Evolutionary conservation across 2,329 filamentous ascomycete genomes (phyloP).

Genomic region (Monilinia vaccinii-corymbosi): DNA sequence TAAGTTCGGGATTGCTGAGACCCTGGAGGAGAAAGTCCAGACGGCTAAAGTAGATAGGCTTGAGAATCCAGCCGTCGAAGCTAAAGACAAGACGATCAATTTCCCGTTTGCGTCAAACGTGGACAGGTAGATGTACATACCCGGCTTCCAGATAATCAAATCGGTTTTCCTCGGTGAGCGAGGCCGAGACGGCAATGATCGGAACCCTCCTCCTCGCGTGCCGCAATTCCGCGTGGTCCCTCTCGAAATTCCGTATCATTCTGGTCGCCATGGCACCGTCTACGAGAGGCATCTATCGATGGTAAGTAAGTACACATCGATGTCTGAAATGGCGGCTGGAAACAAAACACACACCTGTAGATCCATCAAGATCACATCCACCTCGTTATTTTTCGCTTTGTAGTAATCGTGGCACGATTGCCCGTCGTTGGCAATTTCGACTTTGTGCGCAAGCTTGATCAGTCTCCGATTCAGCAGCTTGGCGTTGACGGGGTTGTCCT

Average conservation of each 20-base stretch:
- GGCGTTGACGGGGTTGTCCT: constrained; percentile 83
- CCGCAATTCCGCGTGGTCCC: constrained; percentile 26
- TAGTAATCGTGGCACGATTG: constrained; percentile 72
- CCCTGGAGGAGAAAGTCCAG: constrained; percentile 60
- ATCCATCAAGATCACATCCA: constrained; percentile 83
- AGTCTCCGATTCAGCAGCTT: constrained; percentile 72
- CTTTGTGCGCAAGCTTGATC: constrained; percentile 64
- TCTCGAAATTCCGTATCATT: constrained; percentile 69
- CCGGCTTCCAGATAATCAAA: constrained; percentile 56
- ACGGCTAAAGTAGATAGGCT: constrained; percentile 74
- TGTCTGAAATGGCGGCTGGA: too few species aligned
- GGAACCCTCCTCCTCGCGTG: constrained; percentile 49
- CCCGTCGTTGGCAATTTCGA: constrained; percentile 68
- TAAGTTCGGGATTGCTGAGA: constrained; percentile 50
- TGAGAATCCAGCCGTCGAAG: constrained; percentile 87
- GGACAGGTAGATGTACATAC: too few species aligned
- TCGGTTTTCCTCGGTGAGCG: constrained; percentile 60
- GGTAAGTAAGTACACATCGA: background rate
- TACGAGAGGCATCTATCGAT: constrained; percentile 75
- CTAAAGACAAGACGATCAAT: too few species aligned
- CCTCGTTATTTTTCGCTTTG: constrained; percentile 50
- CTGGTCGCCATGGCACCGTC: constrained; percentile 76
- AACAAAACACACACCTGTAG: constrained; percentile 80
- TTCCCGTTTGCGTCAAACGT: too few species aligned
- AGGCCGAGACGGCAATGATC: constrained; percentile 81